Evolutionary conservation across 2,329 filamentous ascomycete genomes (phyloP).

Genomic region (Phyllosticta citribraziliensis): DNA sequence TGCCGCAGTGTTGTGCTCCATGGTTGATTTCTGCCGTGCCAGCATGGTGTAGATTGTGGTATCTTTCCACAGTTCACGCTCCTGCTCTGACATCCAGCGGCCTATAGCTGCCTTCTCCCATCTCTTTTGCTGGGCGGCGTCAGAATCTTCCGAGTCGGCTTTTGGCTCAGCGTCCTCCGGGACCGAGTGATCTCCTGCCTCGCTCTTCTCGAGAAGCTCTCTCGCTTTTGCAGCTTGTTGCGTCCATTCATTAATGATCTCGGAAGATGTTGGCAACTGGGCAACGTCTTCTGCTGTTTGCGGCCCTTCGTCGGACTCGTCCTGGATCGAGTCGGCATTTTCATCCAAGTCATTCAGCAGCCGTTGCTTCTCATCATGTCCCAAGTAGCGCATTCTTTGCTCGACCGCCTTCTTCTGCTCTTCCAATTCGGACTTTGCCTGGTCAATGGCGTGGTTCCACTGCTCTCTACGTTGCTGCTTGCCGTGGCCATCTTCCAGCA

Average conservation of each 20-base stretch:
- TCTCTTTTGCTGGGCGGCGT: neutral
- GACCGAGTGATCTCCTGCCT: neutral
- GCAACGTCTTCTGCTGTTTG: neutral
- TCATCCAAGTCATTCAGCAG: neutral
- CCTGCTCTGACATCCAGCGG: neutral
- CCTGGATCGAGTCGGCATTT: neutral
- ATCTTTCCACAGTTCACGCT: slow-evolving; percentile 15
- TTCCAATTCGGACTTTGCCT: slow-evolving; percentile 41
- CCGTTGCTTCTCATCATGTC: neutral
- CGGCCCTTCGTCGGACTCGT: neutral
- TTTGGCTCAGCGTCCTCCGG: neutral
- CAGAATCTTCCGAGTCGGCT: neutral
- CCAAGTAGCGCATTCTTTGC: neutral
- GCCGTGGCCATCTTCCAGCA: slow-evolving; percentile 49
- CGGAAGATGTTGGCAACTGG: neutral
- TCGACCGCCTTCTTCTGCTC: slow-evolving; percentile 1
- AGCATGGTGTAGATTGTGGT: slow-evolving; percentile 24
- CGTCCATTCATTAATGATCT: neutral
- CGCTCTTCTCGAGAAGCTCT: neutral
- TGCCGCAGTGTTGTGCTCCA: slow-evolving; percentile 27
- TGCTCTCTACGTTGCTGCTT: slow-evolving; percentile 51
- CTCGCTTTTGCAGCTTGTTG: neutral
- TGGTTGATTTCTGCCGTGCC: neutral
- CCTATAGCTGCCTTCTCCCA: neutral
- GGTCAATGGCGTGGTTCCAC: slow-evolving; percentile 52